These are phyloP conservation scores for Betula pendula DNA, from an alignment of 306 rosid species.

Conservation along the genomic window DNA sequence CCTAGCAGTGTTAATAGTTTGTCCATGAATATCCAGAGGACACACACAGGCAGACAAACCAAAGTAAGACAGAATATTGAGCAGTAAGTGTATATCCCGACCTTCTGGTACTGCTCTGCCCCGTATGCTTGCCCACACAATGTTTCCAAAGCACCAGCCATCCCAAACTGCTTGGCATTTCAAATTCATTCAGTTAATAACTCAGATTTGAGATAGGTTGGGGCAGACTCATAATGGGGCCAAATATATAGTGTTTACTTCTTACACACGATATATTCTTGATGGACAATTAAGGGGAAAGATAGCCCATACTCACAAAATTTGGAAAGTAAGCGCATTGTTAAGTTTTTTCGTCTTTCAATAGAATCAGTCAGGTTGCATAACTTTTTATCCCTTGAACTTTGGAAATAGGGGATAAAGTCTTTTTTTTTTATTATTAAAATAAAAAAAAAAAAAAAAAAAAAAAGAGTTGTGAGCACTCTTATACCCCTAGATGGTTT, in stretches of 20 bases:
- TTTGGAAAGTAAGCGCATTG: too few relatives aligned
- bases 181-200: background rate
- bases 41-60: slow-evolving; percentile 46
- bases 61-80: slow-evolving; percentile 46
- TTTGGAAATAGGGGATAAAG: too few relatives aligned
- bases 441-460: too few relatives aligned
- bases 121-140: slow-evolving; percentile 68
- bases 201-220: background rate
- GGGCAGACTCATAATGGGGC: background rate
- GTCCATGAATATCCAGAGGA: slow-evolving; percentile 54
- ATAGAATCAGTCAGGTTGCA: too few relatives aligned
- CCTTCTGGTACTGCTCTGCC: slow-evolving; percentile 46
- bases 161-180: slow-evolving; percentile 43
- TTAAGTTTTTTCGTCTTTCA: too few relatives aligned
- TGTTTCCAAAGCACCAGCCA: slow-evolving; percentile 73
- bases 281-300: too few relatives aligned
- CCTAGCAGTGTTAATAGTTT: slow-evolving; percentile 42
- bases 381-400: too few relatives aligned
- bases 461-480: too few relatives aligned
- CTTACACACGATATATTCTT: too few relatives aligned
- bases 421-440: too few relatives aligned
- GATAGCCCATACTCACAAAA: too few relatives aligned
- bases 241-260: background rate
- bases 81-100: slow-evolving; percentile 49
- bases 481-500: too few relatives aligned